Evolutionary conservation across 805 yeast species (phyloP), one percentile per base, ranked within the genome.

Genomic region (Candida palmyrensis): DNA sequence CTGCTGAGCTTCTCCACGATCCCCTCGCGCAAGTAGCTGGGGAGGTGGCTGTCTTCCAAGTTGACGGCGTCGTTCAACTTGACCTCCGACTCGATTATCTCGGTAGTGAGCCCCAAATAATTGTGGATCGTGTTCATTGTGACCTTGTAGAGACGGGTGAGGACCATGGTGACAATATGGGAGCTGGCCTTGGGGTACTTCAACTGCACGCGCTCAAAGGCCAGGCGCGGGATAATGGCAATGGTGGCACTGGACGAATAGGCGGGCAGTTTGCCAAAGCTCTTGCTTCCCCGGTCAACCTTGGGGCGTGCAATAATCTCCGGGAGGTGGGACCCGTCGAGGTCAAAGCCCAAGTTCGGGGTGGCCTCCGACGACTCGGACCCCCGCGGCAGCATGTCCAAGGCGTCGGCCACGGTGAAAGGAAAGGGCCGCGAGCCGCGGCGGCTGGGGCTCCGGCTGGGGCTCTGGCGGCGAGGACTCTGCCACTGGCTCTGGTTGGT

Each of bases 121-220:
- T 76, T 73, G 53, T 89, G 92, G 7, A 92, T 85, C 0, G 97
- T 85, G 49, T 85, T 89, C 56, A 90, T 79, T 0, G 97, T 90
- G 6, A 92, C 96, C 44, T 94, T 75, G 52, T 87, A 86, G 33
- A 92, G 68, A 41, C 95, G 73, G 1, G 95, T 81, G 36, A 90
- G 61, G 16, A 90, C 86, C 76, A 90, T 88, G 47, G 94, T 96
- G 10, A 90, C 90, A 19, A 92, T 89, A 55, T 89, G 96, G 0
- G 96, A 85, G 0, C 96, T 82, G 1, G 96, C 85, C 41, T 83
- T 76, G 5, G 97, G 97, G 50, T 79, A 86, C 45, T 79, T 83
- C 19, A 64, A 52, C 5, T 83, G 80, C 25, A 90, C 71, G 34
- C 82, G 66, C 35, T 75, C 70, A 45, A 90, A 92, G 0, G 97